Evolutionary conservation across 805 yeast species (phyloP).

Genomic region (Suhomyces faveliae): DNA sequence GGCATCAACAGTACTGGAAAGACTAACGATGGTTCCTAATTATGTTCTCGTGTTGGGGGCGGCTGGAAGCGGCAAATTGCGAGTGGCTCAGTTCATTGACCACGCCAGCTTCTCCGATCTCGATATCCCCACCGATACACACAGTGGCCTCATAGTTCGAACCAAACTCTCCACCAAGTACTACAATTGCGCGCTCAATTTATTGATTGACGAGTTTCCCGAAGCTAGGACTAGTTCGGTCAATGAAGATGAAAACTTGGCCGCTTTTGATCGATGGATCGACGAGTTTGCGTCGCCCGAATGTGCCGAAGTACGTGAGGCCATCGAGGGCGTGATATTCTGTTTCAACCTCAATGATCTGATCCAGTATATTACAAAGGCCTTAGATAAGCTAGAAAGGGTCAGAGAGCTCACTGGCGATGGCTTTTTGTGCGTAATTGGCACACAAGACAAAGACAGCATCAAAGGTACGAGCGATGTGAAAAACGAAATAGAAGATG

Average conservation of each 20-base stretch:
- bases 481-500: conserved; percentile 37
- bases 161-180: conserved; percentile 30
- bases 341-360: conserved; percentile 30
- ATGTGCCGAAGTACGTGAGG: conserved; percentile 43
- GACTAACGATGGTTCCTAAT: conserved; percentile 21
- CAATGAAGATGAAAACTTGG: conserved; percentile 8
- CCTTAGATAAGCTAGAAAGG: conserved; percentile 16
- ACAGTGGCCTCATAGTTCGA: conserved; percentile 32
- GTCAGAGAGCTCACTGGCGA: conserved; percentile 13
- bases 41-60: conserved; percentile 48
- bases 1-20: no score
- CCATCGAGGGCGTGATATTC: conserved; percentile 45
- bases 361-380: conserved; percentile 4
- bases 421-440: conserved; percentile 33
- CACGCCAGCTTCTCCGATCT: background rate
- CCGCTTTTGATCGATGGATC: conserved; percentile 34
- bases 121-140: conserved; percentile 19
- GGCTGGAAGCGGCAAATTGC: conserved; percentile 41
- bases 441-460: conserved; percentile 17
- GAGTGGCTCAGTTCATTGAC: conserved; percentile 18
- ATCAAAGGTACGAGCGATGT: conserved; percentile 2
- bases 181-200: conserved; percentile 26
- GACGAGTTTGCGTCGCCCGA: conserved; percentile 39
- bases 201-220: conserved; percentile 40
- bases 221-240: conserved; percentile 10